A percentile compares a stretch with the other conserved stretches of the same genome.
These are phyloP conservation scores for Anthracocystis panici-leucophaei DNA, from an alignment of 1,284 basidiomycete genomes.

Conservation along the genomic window DNA sequence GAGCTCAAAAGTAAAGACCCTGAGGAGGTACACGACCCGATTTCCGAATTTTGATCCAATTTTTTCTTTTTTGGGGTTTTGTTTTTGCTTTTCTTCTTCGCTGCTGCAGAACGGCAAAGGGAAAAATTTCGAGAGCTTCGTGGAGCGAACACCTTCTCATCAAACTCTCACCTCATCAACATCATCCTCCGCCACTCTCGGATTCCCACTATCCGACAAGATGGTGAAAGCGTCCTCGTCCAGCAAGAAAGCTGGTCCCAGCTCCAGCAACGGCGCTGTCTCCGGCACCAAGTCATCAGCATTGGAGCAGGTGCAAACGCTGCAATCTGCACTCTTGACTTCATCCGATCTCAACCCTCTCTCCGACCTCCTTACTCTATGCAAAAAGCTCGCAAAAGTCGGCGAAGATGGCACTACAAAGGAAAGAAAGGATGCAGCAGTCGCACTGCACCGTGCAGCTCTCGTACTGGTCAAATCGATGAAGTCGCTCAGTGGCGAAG, in stretches of 20 bases:
- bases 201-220: background rate
- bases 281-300: slow-evolving; percentile 2
- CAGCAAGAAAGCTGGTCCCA: slow-evolving; percentile 27
- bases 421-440: slow-evolving; percentile 36
- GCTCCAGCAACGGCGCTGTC: slow-evolving; percentile 2
- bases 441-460: slow-evolving; percentile 27
- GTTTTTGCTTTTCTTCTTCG: slow-evolving; percentile 10
- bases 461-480: slow-evolving; percentile 46
- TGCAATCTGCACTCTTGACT: slow-evolving; percentile 49
- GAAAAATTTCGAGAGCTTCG: slow-evolving; percentile 28
- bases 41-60: slow-evolving; percentile 7
- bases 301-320: slow-evolving; percentile 34
- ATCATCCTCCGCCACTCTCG: background rate
- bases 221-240: slow-evolving; percentile 21
- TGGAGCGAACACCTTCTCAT: background rate
- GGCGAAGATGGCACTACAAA: slow-evolving; percentile 16
- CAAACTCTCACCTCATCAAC: slow-evolving; percentile 7
- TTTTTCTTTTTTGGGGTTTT: slow-evolving; percentile 8
- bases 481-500: slow-evolving; percentile 42
- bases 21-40: slow-evolving; percentile 10
- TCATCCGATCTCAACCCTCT: slow-evolving; percentile 64
- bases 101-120: background rate
- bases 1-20: background rate
- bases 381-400: slow-evolving; percentile 27
- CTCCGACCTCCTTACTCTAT: slow-evolving; percentile 53